Evolutionary conservation across 1,284 basidiomycete species (phyloP).

Genomic region (Filobasidium uniguttulatum): DNA sequence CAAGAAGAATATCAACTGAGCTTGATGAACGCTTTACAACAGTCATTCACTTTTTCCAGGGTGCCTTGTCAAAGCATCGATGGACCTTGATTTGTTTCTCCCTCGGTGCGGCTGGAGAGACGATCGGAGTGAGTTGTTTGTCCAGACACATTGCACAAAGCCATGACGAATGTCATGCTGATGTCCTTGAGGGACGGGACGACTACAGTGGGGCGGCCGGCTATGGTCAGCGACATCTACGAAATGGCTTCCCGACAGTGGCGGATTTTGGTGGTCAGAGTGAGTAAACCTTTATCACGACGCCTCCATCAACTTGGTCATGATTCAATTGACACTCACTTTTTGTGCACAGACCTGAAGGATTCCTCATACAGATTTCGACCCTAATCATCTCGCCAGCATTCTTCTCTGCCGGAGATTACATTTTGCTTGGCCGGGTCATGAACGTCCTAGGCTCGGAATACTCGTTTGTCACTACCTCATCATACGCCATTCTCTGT

Average conservation of each 20-base stretch:
- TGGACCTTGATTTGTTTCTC: constrained; percentile 24
- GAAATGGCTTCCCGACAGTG: constrained; percentile 16
- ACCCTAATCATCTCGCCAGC: constrained; percentile 24
- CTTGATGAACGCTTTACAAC: too few relatives aligned
- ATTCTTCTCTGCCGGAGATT: constrained; percentile 27
- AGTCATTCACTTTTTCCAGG: constrained; percentile 22
- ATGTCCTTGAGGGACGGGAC: background rate
- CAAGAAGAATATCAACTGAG: too few relatives aligned
- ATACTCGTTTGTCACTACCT: constrained; percentile 18
- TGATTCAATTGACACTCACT: too few relatives aligned
- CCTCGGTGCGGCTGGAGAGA: constrained; percentile 21
- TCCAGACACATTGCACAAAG: background rate
- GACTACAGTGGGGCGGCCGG: constrained; percentile 7
- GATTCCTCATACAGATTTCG: constrained; percentile 23
- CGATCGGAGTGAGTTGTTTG: constrained; percentile 17
- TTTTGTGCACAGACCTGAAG: constrained; percentile 1
- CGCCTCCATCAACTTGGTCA: too few relatives aligned
- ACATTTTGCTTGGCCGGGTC: constrained; percentile 24
- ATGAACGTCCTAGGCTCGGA: constrained; percentile 1
- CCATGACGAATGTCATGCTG: background rate
- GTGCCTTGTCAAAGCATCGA: constrained; percentile 19
- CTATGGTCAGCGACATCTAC: constrained; percentile 6
- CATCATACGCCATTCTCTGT: constrained; percentile 23
- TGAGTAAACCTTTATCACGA: too few relatives aligned
- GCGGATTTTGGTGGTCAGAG: constrained; percentile 2